These are phyloP conservation scores for Glonium stellatum DNA, from an alignment of 495 filamentous ascomycete species.

Conservation along the genomic window DNA sequence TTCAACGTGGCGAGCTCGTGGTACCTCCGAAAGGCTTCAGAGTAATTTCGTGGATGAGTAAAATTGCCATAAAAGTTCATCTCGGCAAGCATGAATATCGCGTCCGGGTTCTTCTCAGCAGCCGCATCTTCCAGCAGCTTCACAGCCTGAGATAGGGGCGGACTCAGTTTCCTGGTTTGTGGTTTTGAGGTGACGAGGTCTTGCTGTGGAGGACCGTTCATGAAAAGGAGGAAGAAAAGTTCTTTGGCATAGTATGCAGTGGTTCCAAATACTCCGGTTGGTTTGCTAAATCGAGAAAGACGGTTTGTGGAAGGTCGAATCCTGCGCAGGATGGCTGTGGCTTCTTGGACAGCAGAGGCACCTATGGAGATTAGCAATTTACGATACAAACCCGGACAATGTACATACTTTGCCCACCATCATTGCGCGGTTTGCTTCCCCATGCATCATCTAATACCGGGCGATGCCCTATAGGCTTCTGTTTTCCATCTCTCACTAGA, in stretches of 20 bases:
- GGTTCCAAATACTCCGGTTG: conserved; percentile 35
- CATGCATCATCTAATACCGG: conserved; percentile 7
- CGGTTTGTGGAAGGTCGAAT: conserved; percentile 30
- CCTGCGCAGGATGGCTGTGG: conserved; percentile 30
- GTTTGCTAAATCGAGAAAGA: conserved; percentile 32
- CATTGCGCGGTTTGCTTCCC: conserved; percentile 8
- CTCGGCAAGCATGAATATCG: conserved; percentile 83
- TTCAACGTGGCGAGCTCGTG: conserved; percentile 64
- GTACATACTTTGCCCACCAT: conserved; percentile 13
- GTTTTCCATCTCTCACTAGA: conserved; percentile 6
- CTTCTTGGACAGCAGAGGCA: conserved; percentile 29
- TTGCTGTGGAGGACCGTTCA: conserved; percentile 36
- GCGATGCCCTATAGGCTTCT: conserved; percentile 15
- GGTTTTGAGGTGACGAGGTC: conserved; percentile 30
- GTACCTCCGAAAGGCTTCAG: conserved; percentile 75
- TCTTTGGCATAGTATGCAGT: conserved; percentile 41
- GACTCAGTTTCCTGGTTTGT: conserved; percentile 31
- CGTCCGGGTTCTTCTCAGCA: conserved; percentile 70
- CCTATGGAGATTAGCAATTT: not conserved
- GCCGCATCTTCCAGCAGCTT: conserved; percentile 69
- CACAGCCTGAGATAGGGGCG: conserved; percentile 49
- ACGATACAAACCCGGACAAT: not conserved
- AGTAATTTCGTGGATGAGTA: conserved; percentile 77
- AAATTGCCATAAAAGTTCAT: conserved; percentile 97
- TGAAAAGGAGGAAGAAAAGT: conserved; percentile 41